Conservation (phyloP, 441 rosid genomes). For the Hypseocharis bilobata region DNA sequence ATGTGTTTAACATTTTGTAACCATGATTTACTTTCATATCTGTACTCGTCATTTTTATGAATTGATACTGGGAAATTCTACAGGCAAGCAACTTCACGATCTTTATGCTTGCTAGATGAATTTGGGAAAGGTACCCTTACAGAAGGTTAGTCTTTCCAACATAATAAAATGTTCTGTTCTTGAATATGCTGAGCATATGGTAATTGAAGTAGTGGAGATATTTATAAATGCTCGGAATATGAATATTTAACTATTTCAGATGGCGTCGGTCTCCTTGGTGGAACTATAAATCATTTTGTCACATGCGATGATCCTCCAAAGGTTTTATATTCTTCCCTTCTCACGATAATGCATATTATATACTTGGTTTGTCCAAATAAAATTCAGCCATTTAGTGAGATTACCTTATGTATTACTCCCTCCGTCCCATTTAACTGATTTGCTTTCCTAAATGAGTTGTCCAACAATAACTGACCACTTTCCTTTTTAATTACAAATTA, state of each 20-base stretch:
- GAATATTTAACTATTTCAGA: constrained; percentile 42
- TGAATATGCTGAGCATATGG: neutral
- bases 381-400: neutral
- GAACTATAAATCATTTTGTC: constrained; percentile 68
- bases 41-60: constrained; percentile 10
- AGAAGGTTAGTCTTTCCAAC: constrained; percentile 51
- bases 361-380: neutral
- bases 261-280: constrained; percentile 95
- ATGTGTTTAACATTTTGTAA: neutral
- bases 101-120: constrained; percentile 86
- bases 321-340: constrained; percentile 42
- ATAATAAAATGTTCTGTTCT: neutral
- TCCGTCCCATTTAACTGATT: too few species aligned
- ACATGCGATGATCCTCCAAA: constrained; percentile 63
- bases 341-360: neutral
- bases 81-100: constrained; percentile 90
- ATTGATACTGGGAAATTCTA: constrained; percentile 22
- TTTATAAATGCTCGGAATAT: constrained; percentile 15
- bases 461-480: too few species aligned
- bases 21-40: neutral
- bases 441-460: too few species aligned
- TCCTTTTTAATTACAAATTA: too few species aligned
- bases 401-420: too few species aligned
- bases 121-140: constrained; percentile 98
- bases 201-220: neutral